phyloP scores from a whole-genome alignment of 176 grass and related monocot genomes.

The Oryza glumipatula region DNA sequence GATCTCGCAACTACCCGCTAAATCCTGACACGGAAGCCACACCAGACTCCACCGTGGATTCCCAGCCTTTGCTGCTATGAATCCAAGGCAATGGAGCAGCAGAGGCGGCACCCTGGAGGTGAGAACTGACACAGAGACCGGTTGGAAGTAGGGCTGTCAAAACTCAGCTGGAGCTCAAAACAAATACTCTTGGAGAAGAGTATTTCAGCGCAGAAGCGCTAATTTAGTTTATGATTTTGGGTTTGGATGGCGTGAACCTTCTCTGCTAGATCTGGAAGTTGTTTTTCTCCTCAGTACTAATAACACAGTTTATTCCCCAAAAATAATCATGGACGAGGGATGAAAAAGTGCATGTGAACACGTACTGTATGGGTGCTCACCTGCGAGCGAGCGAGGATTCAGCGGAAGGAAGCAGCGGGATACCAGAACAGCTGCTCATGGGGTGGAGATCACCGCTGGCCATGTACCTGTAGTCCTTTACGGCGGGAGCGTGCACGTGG shows the following conservation, averaged over 20 bases:
- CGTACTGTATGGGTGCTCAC: too few relatives aligned
- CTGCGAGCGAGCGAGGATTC: too few relatives aligned
- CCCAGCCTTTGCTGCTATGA: not conserved
- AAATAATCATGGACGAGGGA: not conserved
- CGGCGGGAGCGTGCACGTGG: too few relatives aligned
- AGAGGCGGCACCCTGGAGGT: not conserved
- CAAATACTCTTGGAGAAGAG: not conserved
- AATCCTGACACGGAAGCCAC: not conserved
- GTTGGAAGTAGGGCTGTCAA: too few relatives aligned
- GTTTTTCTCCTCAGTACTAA: too few relatives aligned
- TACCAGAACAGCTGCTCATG: too few relatives aligned
- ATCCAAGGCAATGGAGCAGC: not conserved
- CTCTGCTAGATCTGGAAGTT: too few relatives aligned
- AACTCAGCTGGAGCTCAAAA: not conserved
- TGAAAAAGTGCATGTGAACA: too few relatives aligned
- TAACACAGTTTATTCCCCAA: not conserved
- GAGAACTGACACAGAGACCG: too few relatives aligned
- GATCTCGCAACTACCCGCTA: not conserved
- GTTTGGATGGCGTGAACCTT: conserved; percentile 28
- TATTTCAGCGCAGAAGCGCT: not conserved
- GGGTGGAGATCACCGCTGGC: not conserved
- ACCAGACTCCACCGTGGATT: conserved; percentile 16
- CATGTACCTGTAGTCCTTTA: too few relatives aligned
- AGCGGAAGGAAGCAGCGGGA: too few relatives aligned
- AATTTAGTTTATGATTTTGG: not conserved